Conservation (phyloP, 169 alveolate species). For the Eimeria falciformis region DNA sequence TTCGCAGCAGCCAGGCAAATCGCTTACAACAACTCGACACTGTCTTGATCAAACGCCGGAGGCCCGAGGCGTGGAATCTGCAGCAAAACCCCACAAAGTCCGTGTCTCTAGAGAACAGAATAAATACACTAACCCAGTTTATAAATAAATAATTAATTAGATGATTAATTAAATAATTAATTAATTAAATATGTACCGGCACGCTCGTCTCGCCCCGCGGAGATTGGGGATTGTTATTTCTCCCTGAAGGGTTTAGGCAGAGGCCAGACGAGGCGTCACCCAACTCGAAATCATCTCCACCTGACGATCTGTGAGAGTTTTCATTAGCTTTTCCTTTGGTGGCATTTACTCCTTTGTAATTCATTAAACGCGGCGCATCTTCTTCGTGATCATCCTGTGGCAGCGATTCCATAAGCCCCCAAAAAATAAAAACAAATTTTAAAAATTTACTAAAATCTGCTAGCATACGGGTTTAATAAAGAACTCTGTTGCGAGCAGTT, state of each 20-base stretch:
- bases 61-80: constrained; percentile 74
- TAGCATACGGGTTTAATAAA: no score
- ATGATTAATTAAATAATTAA: no score
- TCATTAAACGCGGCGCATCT: constrained; percentile 60
- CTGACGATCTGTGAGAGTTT: not conserved
- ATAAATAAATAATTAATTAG: not conserved
- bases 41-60: constrained; percentile 37
- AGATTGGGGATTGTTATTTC: not conserved
- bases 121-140: not conserved
- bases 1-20: not conserved
- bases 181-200: not conserved
- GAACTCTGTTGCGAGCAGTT: no score
- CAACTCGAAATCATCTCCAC: not conserved
- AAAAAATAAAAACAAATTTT: not conserved
- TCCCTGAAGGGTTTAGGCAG: not conserved
- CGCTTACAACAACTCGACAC: constrained; percentile 28
- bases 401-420: not conserved
- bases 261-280: not conserved
- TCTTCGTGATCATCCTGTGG: constrained; percentile 60
- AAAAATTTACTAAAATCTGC: no score
- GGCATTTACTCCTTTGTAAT: not conserved
- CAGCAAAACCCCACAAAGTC: no score
- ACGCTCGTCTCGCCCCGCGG: not conserved
- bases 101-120: not conserved
- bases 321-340: not conserved